These are phyloP conservation scores for Cryphonectria parasitica DNA, from an alignment of 2,329 filamentous ascomycete genomes.

Conservation along the genomic window DNA sequence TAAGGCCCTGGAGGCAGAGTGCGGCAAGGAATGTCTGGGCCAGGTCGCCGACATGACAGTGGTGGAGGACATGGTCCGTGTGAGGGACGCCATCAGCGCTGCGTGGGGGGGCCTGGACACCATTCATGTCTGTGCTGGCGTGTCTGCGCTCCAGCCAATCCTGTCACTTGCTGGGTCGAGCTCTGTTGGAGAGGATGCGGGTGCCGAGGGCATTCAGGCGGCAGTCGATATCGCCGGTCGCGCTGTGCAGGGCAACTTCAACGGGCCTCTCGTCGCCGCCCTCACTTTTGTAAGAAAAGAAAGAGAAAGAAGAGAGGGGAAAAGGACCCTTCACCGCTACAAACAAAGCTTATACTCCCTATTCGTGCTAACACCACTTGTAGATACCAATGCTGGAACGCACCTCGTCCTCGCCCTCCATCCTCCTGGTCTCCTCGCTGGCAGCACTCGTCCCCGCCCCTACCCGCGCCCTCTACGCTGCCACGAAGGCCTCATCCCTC, in stretches of 20 bases:
- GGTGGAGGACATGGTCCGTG: slow-evolving; percentile 35
- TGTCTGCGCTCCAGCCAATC: slow-evolving; percentile 40
- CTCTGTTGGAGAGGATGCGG: slow-evolving; percentile 32
- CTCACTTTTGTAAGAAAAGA: slow-evolving; percentile 33
- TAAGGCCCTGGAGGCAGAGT: slow-evolving; percentile 34
- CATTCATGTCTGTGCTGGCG: slow-evolving; percentile 39
- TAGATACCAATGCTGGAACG: slow-evolving; percentile 38
- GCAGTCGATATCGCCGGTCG: slow-evolving; percentile 34
- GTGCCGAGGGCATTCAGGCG: slow-evolving; percentile 31
- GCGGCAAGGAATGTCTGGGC: slow-evolving; percentile 35
- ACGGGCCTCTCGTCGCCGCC: slow-evolving; percentile 38
- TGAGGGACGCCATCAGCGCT: slow-evolving; percentile 33
- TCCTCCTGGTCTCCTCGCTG: slow-evolving; percentile 26
- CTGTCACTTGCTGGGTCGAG: slow-evolving; percentile 35
- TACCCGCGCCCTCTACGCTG: slow-evolving; percentile 40
- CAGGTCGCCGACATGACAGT: slow-evolving; percentile 37
- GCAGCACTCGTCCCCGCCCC: slow-evolving; percentile 39
- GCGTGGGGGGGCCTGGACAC: slow-evolving; percentile 40
- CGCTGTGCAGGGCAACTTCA: slow-evolving; percentile 38
- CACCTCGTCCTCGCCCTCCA: slow-evolving; percentile 33
- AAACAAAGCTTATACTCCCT: not conserved
- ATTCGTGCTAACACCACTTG: not conserved
- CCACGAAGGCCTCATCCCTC: slow-evolving; percentile 40
- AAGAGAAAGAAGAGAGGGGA: too few relatives aligned
- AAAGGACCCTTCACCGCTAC: not conserved